These are phyloP conservation scores for Nicotiana paniculata DNA, from an alignment of 257 asterid species.

Conservation along the genomic window DNA sequence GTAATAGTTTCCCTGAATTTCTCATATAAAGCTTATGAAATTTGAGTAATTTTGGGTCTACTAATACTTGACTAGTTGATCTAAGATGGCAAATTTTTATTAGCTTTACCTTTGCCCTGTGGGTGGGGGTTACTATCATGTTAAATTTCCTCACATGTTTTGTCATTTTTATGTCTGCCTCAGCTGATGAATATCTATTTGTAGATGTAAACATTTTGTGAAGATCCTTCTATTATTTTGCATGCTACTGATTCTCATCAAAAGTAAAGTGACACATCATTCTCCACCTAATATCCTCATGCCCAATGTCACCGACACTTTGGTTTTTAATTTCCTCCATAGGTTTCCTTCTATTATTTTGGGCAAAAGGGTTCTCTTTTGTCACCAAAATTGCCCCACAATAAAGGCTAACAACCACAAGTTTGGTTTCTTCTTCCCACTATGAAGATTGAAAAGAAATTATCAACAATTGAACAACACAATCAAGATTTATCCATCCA, in stretches of 20 bases:
- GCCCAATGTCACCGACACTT: conserved; percentile 1
- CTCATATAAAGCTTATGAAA: neutral
- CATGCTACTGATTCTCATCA: neutral
- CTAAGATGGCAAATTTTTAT: neutral
- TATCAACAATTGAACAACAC: neutral
- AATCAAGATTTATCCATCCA: too few relatives aligned
- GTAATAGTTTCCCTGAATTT: neutral
- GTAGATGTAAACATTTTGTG: neutral
- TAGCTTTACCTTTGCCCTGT: neutral
- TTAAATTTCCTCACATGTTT: conserved; percentile 3
- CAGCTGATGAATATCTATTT: neutral
- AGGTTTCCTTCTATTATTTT: neutral
- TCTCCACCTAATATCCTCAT: neutral
- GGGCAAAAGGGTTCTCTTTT: neutral
- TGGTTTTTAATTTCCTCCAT: neutral
- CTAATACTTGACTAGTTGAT: neutral
- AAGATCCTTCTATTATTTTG: neutral
- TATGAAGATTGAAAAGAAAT: neutral
- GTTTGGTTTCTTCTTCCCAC: neutral
- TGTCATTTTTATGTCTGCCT: neutral
- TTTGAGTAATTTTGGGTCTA: neutral
- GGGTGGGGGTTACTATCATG: neutral
- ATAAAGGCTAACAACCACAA: neutral
- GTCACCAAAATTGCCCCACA: neutral
- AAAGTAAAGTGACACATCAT: neutral